A percentile compares a stretch with the other conserved stretches of the same genome.
Evolutionary conservation across 768 basidiomycete genomes (phyloP).

Genomic region (Butyriboletus loyo): DNA sequence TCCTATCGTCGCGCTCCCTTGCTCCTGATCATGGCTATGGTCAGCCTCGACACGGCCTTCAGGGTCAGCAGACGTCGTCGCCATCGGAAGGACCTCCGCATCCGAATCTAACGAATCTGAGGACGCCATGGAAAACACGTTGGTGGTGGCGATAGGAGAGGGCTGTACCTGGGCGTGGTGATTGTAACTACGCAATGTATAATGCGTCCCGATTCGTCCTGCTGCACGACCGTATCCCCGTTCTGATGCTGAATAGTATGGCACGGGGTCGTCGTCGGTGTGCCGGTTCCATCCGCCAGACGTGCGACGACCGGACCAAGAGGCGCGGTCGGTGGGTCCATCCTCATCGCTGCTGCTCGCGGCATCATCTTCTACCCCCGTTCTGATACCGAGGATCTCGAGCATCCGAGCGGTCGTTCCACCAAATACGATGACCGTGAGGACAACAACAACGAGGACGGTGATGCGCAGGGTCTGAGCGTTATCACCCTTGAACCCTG

Average conservation of each 20-base stretch:
- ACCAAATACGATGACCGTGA: constrained; percentile 92
- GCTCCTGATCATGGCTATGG: background rate
- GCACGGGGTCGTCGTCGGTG: constrained; percentile 41
- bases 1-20: constrained; percentile 24
- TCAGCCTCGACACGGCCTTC: constrained; percentile 7
- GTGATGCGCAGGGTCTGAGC: constrained; percentile 90
- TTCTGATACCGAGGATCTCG: constrained; percentile 92
- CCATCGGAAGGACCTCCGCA: constrained; percentile 75
- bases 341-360: constrained; percentile 58
- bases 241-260: constrained; percentile 30
- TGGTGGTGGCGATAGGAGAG: constrained; percentile 22
- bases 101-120: constrained; percentile 80
- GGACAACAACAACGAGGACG: constrained; percentile 91
- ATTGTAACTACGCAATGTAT: constrained; percentile 53
- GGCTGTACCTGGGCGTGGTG: constrained; percentile 45
- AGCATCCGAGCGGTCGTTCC: constrained; percentile 98
- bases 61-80: constrained; percentile 42
- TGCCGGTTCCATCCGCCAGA: constrained; percentile 44
- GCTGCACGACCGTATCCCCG: constrained; percentile 32
- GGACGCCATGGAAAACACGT: constrained; percentile 65
- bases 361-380: constrained; percentile 91
- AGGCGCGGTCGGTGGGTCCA: constrained; percentile 24
- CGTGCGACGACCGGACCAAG: constrained; percentile 35
- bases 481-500: constrained; percentile 92
- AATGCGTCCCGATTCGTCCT: constrained; percentile 57